These are phyloP conservation scores for Bruguiera parviflora DNA, from an alignment of 345 rosid species.

Conservation along the genomic window DNA sequence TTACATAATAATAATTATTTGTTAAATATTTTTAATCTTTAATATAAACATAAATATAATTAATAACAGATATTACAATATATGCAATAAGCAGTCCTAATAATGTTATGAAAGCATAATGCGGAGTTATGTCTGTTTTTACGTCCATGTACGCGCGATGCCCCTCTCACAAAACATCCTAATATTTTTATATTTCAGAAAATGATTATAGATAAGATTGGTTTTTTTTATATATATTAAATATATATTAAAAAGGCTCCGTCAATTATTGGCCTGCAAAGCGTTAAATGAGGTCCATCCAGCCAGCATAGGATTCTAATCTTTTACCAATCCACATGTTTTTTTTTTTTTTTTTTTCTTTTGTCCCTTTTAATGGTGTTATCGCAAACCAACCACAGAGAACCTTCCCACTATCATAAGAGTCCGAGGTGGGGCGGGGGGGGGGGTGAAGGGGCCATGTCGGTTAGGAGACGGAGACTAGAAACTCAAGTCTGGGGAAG, in stretches of 20 bases:
- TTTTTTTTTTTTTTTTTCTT: not conserved
- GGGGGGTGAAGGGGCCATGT: conserved; percentile 23
- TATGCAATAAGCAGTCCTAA: too few relatives aligned
- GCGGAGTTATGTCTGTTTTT: too few relatives aligned
- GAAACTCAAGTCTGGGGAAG: conserved; percentile 1
- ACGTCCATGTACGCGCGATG: too few relatives aligned
- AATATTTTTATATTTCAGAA: not conserved
- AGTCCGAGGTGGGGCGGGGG: conserved; percentile 28
- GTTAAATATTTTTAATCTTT: too few relatives aligned
- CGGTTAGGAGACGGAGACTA: conserved; percentile 9
- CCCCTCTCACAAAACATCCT: not conserved
- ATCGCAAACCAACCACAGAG: conserved; percentile 20
- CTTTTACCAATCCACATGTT: conserved; percentile 32
- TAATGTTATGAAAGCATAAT: too few relatives aligned
- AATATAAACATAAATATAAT: too few relatives aligned
- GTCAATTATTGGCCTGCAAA: conserved; percentile 39
- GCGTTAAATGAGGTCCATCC: conserved; percentile 32
- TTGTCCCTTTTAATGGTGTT: conserved; percentile 20
- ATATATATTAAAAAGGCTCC: not conserved
- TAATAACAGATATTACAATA: too few relatives aligned
- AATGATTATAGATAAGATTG: not conserved
- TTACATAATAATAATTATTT: too few relatives aligned
- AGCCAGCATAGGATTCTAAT: conserved; percentile 53
- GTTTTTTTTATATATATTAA: not conserved
- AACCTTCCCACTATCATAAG: conserved; percentile 33